These are phyloP conservation scores for Scenedesmus sp. DNA, from an alignment of 163 green algal species.

Conservation along the genomic window DNA sequence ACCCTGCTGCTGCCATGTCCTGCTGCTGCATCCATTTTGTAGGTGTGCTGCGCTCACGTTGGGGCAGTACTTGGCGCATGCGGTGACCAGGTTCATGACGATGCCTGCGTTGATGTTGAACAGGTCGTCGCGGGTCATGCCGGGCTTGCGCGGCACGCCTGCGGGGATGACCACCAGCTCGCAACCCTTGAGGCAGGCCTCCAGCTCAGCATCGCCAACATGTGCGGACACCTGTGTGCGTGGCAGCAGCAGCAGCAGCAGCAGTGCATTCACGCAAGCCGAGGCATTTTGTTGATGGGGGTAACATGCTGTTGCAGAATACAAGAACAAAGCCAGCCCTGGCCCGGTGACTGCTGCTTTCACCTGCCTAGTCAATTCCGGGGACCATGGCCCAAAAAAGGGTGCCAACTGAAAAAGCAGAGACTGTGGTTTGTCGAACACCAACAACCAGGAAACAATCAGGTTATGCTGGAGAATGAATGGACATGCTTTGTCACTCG, in stretches of 20 bases:
- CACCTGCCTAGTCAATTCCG: too few species aligned
- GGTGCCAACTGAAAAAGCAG: too few species aligned
- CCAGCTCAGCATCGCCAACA: conserved; percentile 83
- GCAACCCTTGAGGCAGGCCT: conserved; percentile 74
- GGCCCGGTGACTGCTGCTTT: too few species aligned
- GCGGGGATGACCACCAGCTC: conserved; percentile 96
- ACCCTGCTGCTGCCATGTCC: too few species aligned
- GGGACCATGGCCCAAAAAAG: too few species aligned
- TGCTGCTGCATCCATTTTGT: too few species aligned
- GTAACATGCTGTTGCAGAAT: background rate
- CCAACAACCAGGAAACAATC: too few species aligned
- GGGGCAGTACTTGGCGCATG: conserved; percentile 88
- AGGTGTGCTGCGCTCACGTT: conserved; percentile 62
- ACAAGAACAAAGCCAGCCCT: too few species aligned
- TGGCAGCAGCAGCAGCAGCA: background rate
- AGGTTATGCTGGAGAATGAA: too few species aligned
- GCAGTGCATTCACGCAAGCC: background rate
- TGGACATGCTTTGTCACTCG: too few species aligned
- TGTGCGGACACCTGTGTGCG: conserved; percentile 43
- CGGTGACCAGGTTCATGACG: conserved; percentile 88
- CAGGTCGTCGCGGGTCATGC: conserved; percentile 97
- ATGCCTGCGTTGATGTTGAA: conserved; percentile 98
- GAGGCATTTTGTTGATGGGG: too few species aligned
- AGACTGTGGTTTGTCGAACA: too few species aligned
- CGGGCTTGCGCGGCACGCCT: conserved; percentile 94